Evolutionary conservation across 2,329 filamentous ascomycete species (phyloP), one percentile per base, ranked within the genome.

Genomic region (Septoria linicola): DNA sequence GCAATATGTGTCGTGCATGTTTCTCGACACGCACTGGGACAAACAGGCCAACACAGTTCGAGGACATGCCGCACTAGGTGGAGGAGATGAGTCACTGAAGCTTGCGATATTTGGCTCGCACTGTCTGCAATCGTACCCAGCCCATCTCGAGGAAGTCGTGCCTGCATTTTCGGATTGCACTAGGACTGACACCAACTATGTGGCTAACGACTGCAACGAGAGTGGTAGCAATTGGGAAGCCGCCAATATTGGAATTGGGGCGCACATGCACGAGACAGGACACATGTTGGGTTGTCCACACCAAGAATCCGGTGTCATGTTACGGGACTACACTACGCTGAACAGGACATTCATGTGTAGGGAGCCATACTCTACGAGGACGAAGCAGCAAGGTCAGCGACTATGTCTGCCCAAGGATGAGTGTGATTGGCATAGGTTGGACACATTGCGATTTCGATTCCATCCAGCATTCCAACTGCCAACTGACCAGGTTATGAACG

Each of bases 31-130:
- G 2, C 89, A 95, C 62, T 96, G 91, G 90, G 89, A 96, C 67
- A 81, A 79, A 19, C 67, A 76, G 35, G 74, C 80, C 4, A 84
- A 89, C 55, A 82, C 81, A 1, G 83, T 96, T 25, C 82, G 81
- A 16, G 89, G 84, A 11, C 90, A 96, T 68, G 89, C 89, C 2
- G 90, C 91, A 4, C 75, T 95, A n/a, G 90, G 90, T 20, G 88
- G 87, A 19, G 79, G 78, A 37, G 78, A 77, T 23, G 87, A 84
- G n/a, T 81, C 87, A 55, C 72, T 96, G 54, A 85, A 90, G 52
- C 75, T 97, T 47, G 91, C 86, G 21, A 86, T 97, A 46, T 97
- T 96, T 66, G 93, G 93, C 11, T 96, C 92, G 2, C 91, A 96
- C 65, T 87, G 85, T 63, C 76, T 97, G 56, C 89, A 96, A 65